A percentile compares a stretch with the other conserved stretches of the same genome.
These are phyloP conservation scores for Eleusine coracana DNA, from an alignment of 176 grass and related monocot species.

Conservation along the genomic window DNA sequence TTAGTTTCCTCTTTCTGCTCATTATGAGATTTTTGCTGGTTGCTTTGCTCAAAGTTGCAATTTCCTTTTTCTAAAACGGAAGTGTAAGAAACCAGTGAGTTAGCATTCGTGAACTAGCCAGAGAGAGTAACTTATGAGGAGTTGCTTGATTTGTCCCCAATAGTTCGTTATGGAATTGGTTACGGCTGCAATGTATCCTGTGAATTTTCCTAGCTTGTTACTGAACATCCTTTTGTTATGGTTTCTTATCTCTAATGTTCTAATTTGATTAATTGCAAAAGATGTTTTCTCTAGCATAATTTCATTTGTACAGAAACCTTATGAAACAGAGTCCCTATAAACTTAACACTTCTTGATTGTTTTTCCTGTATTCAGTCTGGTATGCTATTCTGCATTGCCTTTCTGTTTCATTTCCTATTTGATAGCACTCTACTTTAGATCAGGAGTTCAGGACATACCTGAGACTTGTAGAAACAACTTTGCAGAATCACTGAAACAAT, in stretches of 20 bases:
- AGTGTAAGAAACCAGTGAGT: not conserved
- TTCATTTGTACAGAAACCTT: not conserved
- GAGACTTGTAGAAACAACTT: not conserved
- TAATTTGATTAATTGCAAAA: not conserved
- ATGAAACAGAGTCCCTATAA: not conserved
- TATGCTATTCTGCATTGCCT: not conserved
- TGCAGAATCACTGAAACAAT: not conserved
- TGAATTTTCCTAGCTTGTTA: not conserved
- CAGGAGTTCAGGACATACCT: not conserved
- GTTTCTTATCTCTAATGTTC: not conserved
- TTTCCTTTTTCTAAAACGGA: not conserved
- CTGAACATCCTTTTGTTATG: not conserved
- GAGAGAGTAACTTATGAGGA: not conserved
- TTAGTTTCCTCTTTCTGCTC: not conserved
- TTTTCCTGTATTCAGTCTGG: not conserved
- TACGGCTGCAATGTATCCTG: not conserved
- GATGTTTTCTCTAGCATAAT: not conserved
- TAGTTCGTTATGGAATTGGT: not conserved
- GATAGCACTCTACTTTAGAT: conserved; percentile 1
- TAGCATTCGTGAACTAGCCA: not conserved
- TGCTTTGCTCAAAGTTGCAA: not conserved
- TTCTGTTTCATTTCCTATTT: conserved; percentile 3
- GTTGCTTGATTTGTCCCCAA: not conserved
- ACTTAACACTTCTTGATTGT: not conserved
- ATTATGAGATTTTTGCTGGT: conserved; percentile 13